Evolutionary conservation across 305 asterid species (phyloP).

Genomic region (Fraxinus ornus): DNA sequence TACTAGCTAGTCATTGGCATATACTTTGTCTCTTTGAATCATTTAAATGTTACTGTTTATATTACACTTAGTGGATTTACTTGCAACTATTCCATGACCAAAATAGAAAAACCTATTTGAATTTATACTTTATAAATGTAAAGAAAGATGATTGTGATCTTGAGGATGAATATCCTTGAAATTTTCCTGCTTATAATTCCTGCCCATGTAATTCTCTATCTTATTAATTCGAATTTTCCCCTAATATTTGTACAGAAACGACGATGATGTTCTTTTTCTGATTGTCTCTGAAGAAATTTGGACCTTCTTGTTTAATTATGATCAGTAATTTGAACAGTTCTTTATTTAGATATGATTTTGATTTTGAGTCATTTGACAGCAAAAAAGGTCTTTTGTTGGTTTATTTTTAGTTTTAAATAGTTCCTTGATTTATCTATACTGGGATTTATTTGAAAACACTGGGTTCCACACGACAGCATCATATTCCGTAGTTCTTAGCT

Average conservation of each 20-base stretch:
- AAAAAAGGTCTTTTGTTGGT: neutral
- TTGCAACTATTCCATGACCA: neutral
- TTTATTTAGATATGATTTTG: too few species aligned
- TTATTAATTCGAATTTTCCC: neutral
- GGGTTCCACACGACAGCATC: neutral
- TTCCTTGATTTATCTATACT: neutral
- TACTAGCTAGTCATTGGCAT: neutral
- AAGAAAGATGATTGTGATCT: neutral
- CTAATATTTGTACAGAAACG: neutral
- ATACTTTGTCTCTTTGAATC: neutral
- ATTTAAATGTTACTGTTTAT: too few species aligned
- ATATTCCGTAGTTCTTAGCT: neutral
- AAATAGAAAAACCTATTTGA: too few species aligned
- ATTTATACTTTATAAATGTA: too few species aligned
- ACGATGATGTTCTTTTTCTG: neutral
- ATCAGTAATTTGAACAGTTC: neutral
- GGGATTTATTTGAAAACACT: neutral
- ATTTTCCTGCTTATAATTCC: neutral
- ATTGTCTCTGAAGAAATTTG: too few species aligned
- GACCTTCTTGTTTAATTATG: neutral
- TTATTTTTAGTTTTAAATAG: neutral
- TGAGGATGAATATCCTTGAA: neutral
- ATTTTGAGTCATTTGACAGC: neutral
- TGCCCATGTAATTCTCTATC: neutral
- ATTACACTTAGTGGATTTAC: neutral